phyloP scores from a whole-genome alignment of 2,329 filamentous ascomycete species.

The Apiospora hydei region DNA sequence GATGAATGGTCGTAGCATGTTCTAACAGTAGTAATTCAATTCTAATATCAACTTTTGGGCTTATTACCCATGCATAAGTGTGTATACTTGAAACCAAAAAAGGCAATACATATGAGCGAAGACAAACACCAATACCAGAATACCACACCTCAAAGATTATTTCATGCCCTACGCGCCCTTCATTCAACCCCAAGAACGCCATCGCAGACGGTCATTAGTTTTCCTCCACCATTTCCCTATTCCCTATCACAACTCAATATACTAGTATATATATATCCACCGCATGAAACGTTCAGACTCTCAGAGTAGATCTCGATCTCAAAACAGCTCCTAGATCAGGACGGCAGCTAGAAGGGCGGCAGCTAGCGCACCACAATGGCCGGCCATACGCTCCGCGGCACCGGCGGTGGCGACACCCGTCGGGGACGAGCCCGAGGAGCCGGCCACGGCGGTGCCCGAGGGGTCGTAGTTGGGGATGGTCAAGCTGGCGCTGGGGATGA shows the following conservation, averaged over 20 bases:
- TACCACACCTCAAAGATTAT: not conserved
- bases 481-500: slow-evolving; percentile 22
- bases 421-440: not conserved
- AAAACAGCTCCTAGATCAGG: slow-evolving; percentile 9
- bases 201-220: not conserved
- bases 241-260: not conserved
- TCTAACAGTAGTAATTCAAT: not conserved
- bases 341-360: slow-evolving; percentile 20
- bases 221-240: not conserved
- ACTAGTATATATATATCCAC: not conserved
- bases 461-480: slow-evolving; percentile 7
- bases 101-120: not conserved
- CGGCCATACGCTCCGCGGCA: slow-evolving; percentile 21
- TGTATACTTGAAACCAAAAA: not conserved
- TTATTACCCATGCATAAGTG: not conserved
- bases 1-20: not conserved
- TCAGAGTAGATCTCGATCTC: not conserved
- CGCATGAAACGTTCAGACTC: not conserved
- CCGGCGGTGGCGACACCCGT: slow-evolving; percentile 8
- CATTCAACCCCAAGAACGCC: not conserved
- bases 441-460: not conserved
- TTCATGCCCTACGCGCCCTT: not conserved
- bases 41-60: slow-evolving; percentile 4
- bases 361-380: slow-evolving; percentile 21
- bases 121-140: not conserved